Evolutionary conservation across 352 stramenopile genomes (phyloP), one percentile per base, ranked within the genome.

Genomic region (Pythium sp.): DNA sequence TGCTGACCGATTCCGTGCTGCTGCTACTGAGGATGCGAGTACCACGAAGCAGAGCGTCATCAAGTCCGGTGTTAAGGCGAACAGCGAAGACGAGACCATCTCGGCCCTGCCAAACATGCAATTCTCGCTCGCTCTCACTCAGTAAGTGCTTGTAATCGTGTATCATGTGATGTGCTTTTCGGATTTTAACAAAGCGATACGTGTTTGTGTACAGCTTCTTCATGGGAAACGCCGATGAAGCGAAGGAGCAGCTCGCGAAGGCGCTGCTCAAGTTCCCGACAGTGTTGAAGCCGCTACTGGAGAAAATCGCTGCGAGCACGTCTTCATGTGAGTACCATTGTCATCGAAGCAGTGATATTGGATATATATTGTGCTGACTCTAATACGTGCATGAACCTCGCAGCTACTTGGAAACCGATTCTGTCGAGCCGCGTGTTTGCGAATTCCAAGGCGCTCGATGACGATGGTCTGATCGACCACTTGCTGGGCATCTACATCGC

Each of bases 401-500:
- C 62, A 91, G 86, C 76, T 59, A 76, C 81, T 12, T 95, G 87
- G 87, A 78, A 91, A 53, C 78, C 83, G 1, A 79, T 95, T 38
- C 71, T 94, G 34, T 81, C 81, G 7, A 90, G 81, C 28, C 84
- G 78, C n/a, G 66, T 93, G 26, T 95, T 95, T 67, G 85, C 85
- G 15, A 94, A 95, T 69, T 80, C 84, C 26, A 83, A 78, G 38
- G 75, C 65, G 58, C 62, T 95, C 41, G 72, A 84, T 32, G 84
- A 87, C 41, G 80, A 88, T 36, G 70, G 77, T 1, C 75, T 82
- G 5, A 65, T 95, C 18, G 75, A 90, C 63, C 87, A 93, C 69
- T 71, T 95, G 67, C 73, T 95, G 46, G 71, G 83, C 62, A 95
- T 95, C 55, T 95, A 95, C 73, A 79, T 93, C 12, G 82, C 78